A percentile compares a stretch with the other conserved stretches of the same genome.
Conservation (phyloP, 2,329 filamentous ascomycete species). For the Penicillium glabrum region DNA sequence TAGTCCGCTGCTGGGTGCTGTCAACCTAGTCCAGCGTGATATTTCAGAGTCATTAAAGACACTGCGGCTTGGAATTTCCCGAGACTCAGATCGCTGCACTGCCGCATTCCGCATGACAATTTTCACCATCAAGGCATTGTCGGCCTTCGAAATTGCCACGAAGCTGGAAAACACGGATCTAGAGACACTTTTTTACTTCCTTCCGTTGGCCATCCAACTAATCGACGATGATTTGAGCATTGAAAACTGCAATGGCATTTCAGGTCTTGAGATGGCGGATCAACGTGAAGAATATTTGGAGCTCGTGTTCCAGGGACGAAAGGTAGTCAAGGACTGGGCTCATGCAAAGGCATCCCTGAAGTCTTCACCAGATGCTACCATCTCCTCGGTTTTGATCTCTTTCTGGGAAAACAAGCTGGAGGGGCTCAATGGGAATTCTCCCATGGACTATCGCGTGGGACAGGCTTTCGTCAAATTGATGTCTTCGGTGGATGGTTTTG, state of each 20-base stretch:
- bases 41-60: constrained; percentile 25
- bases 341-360: constrained; percentile 21
- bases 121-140: constrained; percentile 64
- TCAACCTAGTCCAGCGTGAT: constrained; percentile 58
- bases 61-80: constrained; percentile 38
- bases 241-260: constrained; percentile 55
- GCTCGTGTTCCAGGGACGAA: constrained; percentile 53
- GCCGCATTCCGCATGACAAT: constrained; percentile 72
- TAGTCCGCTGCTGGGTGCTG: constrained; percentile 68
- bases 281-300: constrained; percentile 54
- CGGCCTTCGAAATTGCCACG: constrained; percentile 37
- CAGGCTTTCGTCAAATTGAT: constrained; percentile 43
- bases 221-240: constrained; percentile 62
- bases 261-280: constrained; percentile 48
- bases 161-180: constrained; percentile 32
- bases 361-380: constrained; percentile 13
- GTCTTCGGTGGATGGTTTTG: constrained; percentile 30
- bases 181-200: constrained; percentile 48
- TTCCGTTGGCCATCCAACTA: constrained; percentile 57
- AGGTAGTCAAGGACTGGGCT: constrained; percentile 48
- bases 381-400: constrained; percentile 24
- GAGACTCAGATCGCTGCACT: constrained; percentile 70
- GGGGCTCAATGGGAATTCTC: constrained; percentile 28
- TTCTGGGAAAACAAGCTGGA: constrained; percentile 40
- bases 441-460: constrained; percentile 40